Evolutionary conservation across 495 filamentous ascomycete species (phyloP), one percentile per base, ranked within the genome.

Genomic region (Penicillium crystallinum): DNA sequence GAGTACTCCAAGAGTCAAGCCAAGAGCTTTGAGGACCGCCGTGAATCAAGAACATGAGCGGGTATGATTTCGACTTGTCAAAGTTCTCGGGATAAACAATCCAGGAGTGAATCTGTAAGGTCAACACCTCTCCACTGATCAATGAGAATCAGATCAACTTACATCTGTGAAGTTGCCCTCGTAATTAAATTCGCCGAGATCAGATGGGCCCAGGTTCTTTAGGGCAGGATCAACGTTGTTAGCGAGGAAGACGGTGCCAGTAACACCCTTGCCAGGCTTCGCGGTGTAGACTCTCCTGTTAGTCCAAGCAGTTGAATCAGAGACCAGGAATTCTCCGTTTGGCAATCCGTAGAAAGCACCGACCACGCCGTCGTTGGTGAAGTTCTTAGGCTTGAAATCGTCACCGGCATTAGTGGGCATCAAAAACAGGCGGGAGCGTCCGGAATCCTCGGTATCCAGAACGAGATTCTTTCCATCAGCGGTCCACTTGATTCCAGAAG

Each of bases 1-100:
- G 62, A 6, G 61, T 74, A 48, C 66, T 73, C 79, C 79, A 82
- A 17, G 63, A 69, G 57, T 81, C 70, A 14, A 48, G 57, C 70
- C 74, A 78, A 12, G 71, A 65, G 27, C 72, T 65, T 58, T 81
- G 77, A 14, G 79, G 79, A 12, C 78, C 78, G 46, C 77, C 77
- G 55, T 82, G 79, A 40, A 82, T 69, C 42, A 71, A 72, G 59
- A 71, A 74, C 6, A 73, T 56, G 0, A 81, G 69, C 0, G 79
- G 79, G 52, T 82, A 82, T 19, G 51, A 75, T 56, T 76, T 72
- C 45, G 62, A 69, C 49, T 62, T 56, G 56, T 73, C 64, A 56
- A 77, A 81, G 56, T 56, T 62, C 43, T 65, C 57, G 10, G 77
- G 78, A 34, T 76, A 67, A 34, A 72, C 56, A 11, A 79, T 64